Base-by-base conservation (phyloP, 495 filamentous ascomycete species). In the Lasiosphaeria hispida region DNA sequence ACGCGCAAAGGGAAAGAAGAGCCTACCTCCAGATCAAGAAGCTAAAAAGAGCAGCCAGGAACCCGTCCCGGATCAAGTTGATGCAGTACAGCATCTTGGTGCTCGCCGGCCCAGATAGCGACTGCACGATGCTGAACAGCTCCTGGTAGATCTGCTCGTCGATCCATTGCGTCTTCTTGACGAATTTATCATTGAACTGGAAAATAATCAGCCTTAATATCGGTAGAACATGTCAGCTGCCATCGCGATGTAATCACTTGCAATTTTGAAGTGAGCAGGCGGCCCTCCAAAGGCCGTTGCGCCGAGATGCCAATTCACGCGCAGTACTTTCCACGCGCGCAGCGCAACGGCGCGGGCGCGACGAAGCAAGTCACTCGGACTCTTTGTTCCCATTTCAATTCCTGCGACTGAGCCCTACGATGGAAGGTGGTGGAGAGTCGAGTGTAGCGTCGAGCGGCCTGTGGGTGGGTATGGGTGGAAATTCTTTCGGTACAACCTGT, bases 31-130 rank as follows among this genome's bases (percentile, higher is more conserved):
- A 93, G 3, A 92, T 64, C 9, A 89, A 45, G 59, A 92, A 89
- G 3, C 77, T 82, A 3, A 89, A 53, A 5, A 90, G 15, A 0
- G 85, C 90, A 0, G 83, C 76, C 7, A 82, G 55, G 33, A 87
- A 75, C 0, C 89, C 90, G 34, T 77, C 79, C 51, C 84, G 84
- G 9, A 92, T 78, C 39, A 88, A 64, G 33, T 86, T 84, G 33
- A 93, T 83, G 60, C 85, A 88, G 61, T 89, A 92, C 0, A 84
- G 64, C 85, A 93, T 90, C 71, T 93, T 93, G 14, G 89, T 92
- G 65, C 84, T 88, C 1, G 67, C 90, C 0, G 90, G 90, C 0
- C 90, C 90, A 0, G 87, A 84, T 15, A 92, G 80, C 11, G 85
- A 84, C 69, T 92, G 90, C 45, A 83, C 87, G 59, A 95, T 73